phyloP scores from a whole-genome alignment of 176 grass and related monocot genomes.

The Carex pumila region DNA sequence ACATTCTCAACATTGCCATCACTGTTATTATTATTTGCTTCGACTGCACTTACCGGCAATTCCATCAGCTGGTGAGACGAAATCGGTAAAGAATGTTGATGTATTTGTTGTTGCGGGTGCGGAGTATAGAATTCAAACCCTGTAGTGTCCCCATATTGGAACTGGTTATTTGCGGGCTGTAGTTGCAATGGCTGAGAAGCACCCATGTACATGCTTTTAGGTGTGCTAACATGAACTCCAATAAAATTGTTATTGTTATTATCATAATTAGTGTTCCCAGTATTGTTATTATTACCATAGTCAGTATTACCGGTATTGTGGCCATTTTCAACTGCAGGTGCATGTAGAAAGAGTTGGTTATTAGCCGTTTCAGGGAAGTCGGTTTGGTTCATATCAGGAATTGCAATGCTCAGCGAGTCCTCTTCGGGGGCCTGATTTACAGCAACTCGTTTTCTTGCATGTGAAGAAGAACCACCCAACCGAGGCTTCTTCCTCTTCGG shows the following conservation, averaged over 20 bases:
- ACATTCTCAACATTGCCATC: background rate
- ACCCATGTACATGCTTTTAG: conserved; percentile 40
- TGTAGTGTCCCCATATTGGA: background rate
- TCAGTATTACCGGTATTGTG: conserved; percentile 19
- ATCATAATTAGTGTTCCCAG: conserved; percentile 10
- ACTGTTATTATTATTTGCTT: conserved; percentile 37
- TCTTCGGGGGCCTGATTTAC: conserved; percentile 22
- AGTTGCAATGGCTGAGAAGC: background rate
- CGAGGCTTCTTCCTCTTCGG: conserved; percentile 8
- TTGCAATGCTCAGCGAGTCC: background rate
- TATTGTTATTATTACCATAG: background rate
- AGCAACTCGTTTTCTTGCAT: background rate
- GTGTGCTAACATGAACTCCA: conserved; percentile 8
- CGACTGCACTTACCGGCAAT: conserved; percentile 37
- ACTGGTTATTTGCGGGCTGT: background rate
- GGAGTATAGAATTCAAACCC: background rate
- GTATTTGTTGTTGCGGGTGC: background rate
- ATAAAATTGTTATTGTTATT: background rate
- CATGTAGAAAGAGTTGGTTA: conserved; percentile 34
- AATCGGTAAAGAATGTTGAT: conserved; percentile 9
- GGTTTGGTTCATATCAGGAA: conserved; percentile 37
- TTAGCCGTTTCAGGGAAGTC: conserved; percentile 20
- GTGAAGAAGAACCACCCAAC: background rate
- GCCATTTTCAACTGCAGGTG: conserved; percentile 25
- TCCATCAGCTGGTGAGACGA: conserved; percentile 33